Base-by-base conservation (phyloP, 371 early-diverging fungal species). In the Mortierella sp. region DNA sequence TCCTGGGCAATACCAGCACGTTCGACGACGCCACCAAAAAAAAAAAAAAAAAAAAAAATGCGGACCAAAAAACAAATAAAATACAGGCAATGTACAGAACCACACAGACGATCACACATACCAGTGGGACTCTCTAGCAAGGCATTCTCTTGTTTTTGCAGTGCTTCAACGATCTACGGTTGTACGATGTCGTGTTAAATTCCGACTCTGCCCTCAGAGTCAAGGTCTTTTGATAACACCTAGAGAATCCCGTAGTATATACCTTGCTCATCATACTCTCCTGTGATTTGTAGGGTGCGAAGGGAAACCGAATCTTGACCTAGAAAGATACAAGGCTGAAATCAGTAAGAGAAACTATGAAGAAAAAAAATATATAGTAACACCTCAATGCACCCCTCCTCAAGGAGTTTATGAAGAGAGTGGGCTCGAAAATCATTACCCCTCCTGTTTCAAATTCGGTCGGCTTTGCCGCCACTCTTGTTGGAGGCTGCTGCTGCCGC, bases 121-220 rank as follows among this genome's bases (percentile, higher is more conserved):
- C 89, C 89, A 46, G 89, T 89, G 11, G 89, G 89, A 53, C 89
- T 89, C 46, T 89, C 89, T 9, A 89, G 61, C 15, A 89, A 51
- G 3, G 89, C 88, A 70, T 89, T 86, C 64, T 89, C 80, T 9
- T 73, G 48, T 6, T 68, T 70, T 52, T 86, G 86, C 9, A 89
- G 56, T 5, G 88, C 84, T 48, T 83, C 75, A 4, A 89, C 81
- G 37, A 87, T 87, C 89, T 89, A 62, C 9, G 6, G 59, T 7
- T 15, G 7, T n/a, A 14, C 19, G n/a, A 6, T 43, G 30, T 45
- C 45, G 16, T 57, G 53, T 45, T 51, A 9, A 19, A 4, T 16
- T n/a, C 52, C 25, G n/a, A 21, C 23, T 23, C 11, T 29, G 28
- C 6, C 18, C 29, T 19, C 5, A 52, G 9, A 23, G 14, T 63